Conservation (phyloP, 352 stramenopile genomes). For the Sclerospora graminicola region DNA sequence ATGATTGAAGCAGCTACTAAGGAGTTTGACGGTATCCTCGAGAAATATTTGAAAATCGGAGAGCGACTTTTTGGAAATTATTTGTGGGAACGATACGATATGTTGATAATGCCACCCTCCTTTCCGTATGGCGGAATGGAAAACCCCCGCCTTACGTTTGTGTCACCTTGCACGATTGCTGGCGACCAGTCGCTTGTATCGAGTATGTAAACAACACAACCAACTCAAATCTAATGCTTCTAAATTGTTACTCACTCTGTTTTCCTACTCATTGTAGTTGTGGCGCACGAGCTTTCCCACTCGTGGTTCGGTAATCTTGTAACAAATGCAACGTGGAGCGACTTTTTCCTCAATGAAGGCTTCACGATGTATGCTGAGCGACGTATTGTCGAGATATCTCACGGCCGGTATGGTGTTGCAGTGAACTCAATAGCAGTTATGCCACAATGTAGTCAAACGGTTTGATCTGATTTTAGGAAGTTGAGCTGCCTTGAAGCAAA, state of each 20-base stretch:
- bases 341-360: slow-evolving; percentile 86
- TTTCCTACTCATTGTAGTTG: slow-evolving; percentile 21
- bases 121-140: slow-evolving; percentile 98
- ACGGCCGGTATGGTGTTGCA: slow-evolving; percentile 34
- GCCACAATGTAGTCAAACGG: background rate
- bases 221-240: background rate
- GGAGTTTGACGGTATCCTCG: slow-evolving; percentile 68
- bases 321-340: slow-evolving; percentile 77
- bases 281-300: slow-evolving; percentile 78
- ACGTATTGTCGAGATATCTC: slow-evolving; percentile 49
- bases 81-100: slow-evolving; percentile 75
- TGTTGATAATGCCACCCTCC: slow-evolving; percentile 80
- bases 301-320: slow-evolving; percentile 83
- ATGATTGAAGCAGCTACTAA: slow-evolving; percentile 63
- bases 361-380: slow-evolving; percentile 83
- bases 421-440: background rate
- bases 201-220: slow-evolving; percentile 22
- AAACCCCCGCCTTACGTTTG: slow-evolving; percentile 86
- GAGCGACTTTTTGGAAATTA: slow-evolving; percentile 78
- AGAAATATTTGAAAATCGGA: slow-evolving; percentile 61
- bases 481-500: slow-evolving; percentile 67
- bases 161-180: slow-evolving; percentile 67
- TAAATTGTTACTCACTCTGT: background rate
- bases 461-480: slow-evolving; percentile 12
- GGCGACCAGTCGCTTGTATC: slow-evolving; percentile 71